A percentile compares a stretch with the other conserved stretches of the same genome.
Evolutionary conservation across 1,284 basidiomycete species (phyloP).

Genomic region (Moesziomyces globuligerus): DNA sequence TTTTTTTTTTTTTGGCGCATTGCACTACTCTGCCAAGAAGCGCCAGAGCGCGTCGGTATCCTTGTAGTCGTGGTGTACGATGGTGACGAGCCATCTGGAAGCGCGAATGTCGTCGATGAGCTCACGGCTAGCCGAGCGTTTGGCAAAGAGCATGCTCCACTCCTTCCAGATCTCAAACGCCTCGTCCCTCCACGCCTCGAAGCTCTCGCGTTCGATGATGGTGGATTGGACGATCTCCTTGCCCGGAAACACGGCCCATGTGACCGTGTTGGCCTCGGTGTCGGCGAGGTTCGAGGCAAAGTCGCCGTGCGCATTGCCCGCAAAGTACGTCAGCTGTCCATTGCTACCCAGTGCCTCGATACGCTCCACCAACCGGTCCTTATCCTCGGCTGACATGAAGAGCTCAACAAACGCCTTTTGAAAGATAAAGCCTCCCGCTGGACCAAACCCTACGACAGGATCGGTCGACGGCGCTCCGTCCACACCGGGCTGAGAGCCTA

Average conservation of each 20-base stretch:
- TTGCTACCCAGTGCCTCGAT: conserved; percentile 73
- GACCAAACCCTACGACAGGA: conserved; percentile 89
- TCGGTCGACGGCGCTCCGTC: conserved; percentile 62
- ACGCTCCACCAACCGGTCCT: conserved; percentile 75
- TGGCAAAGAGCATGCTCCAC: conserved; percentile 89
- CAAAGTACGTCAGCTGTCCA: conserved; percentile 81
- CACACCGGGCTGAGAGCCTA: conserved; percentile 85
- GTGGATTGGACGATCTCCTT: conserved; percentile 70
- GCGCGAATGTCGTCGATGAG: conserved; percentile 79
- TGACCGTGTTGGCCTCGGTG: conserved; percentile 69
- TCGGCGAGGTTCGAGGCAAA: conserved; percentile 66
- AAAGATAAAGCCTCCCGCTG: conserved; percentile 88
- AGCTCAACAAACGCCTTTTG: conserved; percentile 99
- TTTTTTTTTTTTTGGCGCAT: too few species aligned
- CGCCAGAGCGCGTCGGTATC: conserved; percentile 81
- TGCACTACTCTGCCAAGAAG: conserved; percentile 43
- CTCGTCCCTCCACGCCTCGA: conserved; percentile 77
- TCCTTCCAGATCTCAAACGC: conserved; percentile 96
- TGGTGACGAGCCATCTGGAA: conserved; percentile 87
- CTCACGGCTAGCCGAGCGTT: conserved; percentile 77
- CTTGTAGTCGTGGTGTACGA: conserved; percentile 95
- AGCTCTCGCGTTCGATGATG: conserved; percentile 69
- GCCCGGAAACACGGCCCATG: conserved; percentile 70
- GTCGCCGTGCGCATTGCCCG: conserved; percentile 74
- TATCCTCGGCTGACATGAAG: conserved; percentile 78